These are phyloP conservation scores for Dryadomyces sulphureus DNA, from an alignment of 2,329 filamentous ascomycete genomes.

Conservation along the genomic window DNA sequence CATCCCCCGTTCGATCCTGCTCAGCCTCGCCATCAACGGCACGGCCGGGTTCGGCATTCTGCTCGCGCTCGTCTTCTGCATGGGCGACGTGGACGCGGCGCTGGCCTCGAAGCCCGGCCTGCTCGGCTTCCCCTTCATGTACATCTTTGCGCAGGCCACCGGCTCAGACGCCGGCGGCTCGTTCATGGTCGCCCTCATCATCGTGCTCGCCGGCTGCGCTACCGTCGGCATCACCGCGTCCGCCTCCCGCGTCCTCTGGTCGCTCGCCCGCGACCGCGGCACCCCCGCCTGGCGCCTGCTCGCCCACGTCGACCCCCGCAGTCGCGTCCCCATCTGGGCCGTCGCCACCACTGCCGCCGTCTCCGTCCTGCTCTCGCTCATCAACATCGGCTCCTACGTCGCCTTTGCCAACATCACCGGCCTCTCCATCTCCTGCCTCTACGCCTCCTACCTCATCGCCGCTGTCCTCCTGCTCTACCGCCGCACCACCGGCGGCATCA, in stretches of 20 bases:
- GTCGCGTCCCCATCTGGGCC: constrained; percentile 21
- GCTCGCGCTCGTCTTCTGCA: constrained; percentile 20
- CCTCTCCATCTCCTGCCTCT: constrained; percentile 19
- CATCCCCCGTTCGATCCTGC: constrained; percentile 21
- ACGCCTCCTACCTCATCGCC: constrained; percentile 30
- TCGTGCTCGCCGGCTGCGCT: constrained; percentile 29
- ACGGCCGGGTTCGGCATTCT: constrained; percentile 19
- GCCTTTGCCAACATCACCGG: constrained; percentile 3
- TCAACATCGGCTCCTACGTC: not conserved
- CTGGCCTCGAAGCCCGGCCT: constrained; percentile 15
- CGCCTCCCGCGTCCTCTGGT: constrained; percentile 31
- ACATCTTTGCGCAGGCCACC: constrained; percentile 39
- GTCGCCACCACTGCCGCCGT: constrained; percentile 1
- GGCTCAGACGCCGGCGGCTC: constrained; percentile 29
- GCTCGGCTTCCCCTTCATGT: constrained; percentile 41
- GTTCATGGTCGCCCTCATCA: constrained; percentile 31
- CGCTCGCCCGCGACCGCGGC: constrained; percentile 30
- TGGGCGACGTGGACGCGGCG: constrained; percentile 13
- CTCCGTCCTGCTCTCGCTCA: constrained; percentile 1
- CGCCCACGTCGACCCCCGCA: constrained; percentile 18
- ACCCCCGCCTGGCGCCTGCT: constrained; percentile 24
- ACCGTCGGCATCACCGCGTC: constrained; percentile 38
- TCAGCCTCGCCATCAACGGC: constrained; percentile 17
- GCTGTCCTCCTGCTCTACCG: constrained; percentile 26
- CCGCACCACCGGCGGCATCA: constrained; percentile 32